Evolutionary conservation across 345 rosid genomes (phyloP).

Genomic region (Populus alba): DNA sequence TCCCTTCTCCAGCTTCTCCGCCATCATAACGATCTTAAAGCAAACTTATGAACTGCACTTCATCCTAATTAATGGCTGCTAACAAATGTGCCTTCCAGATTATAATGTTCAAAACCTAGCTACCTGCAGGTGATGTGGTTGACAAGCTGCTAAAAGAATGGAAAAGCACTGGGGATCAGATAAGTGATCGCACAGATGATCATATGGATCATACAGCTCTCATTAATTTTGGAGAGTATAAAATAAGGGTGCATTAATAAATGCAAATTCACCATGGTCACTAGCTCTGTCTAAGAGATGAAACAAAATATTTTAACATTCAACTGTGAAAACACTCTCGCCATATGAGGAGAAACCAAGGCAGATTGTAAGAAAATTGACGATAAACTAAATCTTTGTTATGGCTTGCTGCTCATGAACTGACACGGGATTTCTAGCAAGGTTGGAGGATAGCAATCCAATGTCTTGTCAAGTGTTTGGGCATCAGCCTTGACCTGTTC

Average conservation of each 20-base stretch:
- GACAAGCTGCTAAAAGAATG: slow-evolving; percentile 61
- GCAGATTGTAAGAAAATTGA: too few relatives aligned
- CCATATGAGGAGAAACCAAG: too few relatives aligned
- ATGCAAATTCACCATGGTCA: slow-evolving; percentile 47
- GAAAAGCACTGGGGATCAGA: slow-evolving; percentile 37
- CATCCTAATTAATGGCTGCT: slow-evolving; percentile 58
- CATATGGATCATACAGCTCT: slow-evolving; percentile 66
- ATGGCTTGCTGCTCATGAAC: too few relatives aligned
- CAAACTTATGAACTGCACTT: slow-evolving; percentile 63
- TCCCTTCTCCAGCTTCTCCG: not conserved
- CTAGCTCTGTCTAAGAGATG: slow-evolving; percentile 25
- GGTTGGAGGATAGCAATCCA: too few relatives aligned
- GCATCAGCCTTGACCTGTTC: too few relatives aligned
- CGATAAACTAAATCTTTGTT: too few relatives aligned
- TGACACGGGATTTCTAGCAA: too few relatives aligned
- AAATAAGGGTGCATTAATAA: slow-evolving; percentile 25
- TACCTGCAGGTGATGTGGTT: slow-evolving; percentile 70
- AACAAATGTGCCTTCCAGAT: slow-evolving; percentile 79
- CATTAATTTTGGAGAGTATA: slow-evolving; percentile 52
- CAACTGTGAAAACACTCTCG: slow-evolving; percentile 10
- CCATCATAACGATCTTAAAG: not conserved
- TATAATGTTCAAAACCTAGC: slow-evolving; percentile 40
- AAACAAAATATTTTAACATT: slow-evolving; percentile 63
- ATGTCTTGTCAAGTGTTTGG: too few relatives aligned
- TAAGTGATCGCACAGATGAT: slow-evolving; percentile 41